Evolutionary conservation across 2,329 filamentous ascomycete genomes (phyloP).

Genomic region (Sclerotinia borealis): DNA sequence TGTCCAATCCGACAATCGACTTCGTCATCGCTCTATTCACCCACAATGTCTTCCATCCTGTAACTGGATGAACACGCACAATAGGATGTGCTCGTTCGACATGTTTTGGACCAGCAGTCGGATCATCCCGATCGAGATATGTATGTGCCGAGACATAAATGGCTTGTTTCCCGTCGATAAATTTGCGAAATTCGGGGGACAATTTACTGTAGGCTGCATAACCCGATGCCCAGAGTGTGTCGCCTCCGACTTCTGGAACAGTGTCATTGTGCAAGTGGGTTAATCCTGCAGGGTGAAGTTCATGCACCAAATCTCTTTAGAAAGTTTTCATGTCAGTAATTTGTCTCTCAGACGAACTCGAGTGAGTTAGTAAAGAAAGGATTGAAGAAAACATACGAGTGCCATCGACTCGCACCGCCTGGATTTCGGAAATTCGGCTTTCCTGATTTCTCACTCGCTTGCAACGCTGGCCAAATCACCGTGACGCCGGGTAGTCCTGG

Average conservation of each 20-base stretch:
- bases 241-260: slow-evolving; percentile 52
- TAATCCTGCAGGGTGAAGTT: slow-evolving; percentile 63
- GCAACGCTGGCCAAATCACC: slow-evolving; percentile 65
- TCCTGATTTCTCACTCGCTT: slow-evolving; percentile 48
- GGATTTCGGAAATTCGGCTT: slow-evolving; percentile 58
- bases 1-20: slow-evolving; percentile 62
- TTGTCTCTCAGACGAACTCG: not conserved
- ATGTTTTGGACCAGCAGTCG: slow-evolving; percentile 54
- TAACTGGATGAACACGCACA: slow-evolving; percentile 65
- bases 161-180: slow-evolving; percentile 61
- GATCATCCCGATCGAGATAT: slow-evolving; percentile 59
- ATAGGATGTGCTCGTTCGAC: slow-evolving; percentile 64
- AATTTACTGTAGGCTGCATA: slow-evolving; percentile 70
- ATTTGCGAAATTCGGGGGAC: slow-evolving; percentile 60
- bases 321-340: not conserved
- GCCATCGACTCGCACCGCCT: slow-evolving; percentile 63
- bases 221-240: slow-evolving; percentile 67
- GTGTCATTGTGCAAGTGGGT: slow-evolving; percentile 67
- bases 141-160: slow-evolving; percentile 61
- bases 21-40: slow-evolving; percentile 66
- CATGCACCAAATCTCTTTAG: slow-evolving; percentile 58
- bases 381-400: slow-evolving; percentile 37
- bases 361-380: not conserved
- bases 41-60: slow-evolving; percentile 68
- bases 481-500: slow-evolving; percentile 59